Percentiles rank a stretch among this genome's conserved stretches.
These are phyloP conservation scores for Pseudognaphalium luteoalbum DNA, from an alignment of 129 eudicot species.

Conservation along the genomic window DNA sequence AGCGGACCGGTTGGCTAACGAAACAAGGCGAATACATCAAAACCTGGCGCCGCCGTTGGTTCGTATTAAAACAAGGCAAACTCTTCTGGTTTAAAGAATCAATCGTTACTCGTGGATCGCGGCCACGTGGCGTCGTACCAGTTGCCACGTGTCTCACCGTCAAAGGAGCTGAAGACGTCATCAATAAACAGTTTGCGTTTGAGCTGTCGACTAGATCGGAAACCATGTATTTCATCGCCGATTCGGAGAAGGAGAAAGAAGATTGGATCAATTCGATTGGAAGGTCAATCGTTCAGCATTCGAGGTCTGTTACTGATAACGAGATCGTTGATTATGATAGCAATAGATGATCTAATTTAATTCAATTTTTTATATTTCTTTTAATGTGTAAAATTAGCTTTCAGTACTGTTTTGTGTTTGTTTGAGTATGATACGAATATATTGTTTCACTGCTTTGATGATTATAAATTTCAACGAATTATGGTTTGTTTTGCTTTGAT, in stretches of 20 bases:
- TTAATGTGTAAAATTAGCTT: conserved; percentile 32
- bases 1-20: conserved; percentile 97
- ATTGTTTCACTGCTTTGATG: conserved; percentile 18
- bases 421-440: conserved; percentile 15
- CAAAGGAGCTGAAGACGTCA: conserved; percentile 92
- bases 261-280: conserved; percentile 98
- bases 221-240: conserved; percentile 91
- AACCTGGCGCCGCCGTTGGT: conserved; percentile 99
- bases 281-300: conserved; percentile 86
- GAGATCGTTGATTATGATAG: conserved; percentile 75
- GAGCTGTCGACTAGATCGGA: conserved; percentile 76
- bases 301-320: conserved; percentile 71
- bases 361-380: background rate
- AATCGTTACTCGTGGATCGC: conserved; percentile 66
- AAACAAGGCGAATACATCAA: conserved; percentile 98
- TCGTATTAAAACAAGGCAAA: conserved; percentile 81
- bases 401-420: conserved; percentile 12
- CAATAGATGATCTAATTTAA: conserved; percentile 25
- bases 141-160: conserved; percentile 80
- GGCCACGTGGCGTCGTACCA: conserved; percentile 87
- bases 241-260: conserved; percentile 92
- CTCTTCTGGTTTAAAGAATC: conserved; percentile 97
- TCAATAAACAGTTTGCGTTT: conserved; percentile 73
- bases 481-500: background rate
- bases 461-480: conserved; percentile 1